Conservation (phyloP, 305 asterid genomes). For the Fraxinus ornus region DNA sequence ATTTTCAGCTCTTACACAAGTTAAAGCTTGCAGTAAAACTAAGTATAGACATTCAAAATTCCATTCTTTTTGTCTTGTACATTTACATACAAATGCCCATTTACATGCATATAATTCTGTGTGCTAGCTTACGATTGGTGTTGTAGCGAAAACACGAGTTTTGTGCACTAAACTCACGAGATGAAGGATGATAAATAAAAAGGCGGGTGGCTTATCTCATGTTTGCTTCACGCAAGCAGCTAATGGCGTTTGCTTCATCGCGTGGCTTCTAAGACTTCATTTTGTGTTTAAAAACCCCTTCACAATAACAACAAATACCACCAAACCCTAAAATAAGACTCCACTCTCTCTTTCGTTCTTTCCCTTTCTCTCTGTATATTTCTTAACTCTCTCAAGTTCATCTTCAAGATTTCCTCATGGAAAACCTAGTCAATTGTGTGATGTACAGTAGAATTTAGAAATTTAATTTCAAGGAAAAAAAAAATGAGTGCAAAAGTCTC, state of each 20-base stretch:
- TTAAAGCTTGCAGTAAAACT: conserved; percentile 41
- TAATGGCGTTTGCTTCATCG: conserved; percentile 84
- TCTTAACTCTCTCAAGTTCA: not conserved
- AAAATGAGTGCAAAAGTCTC: conserved; percentile 31
- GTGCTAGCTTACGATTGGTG: not conserved
- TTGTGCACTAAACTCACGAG: conserved; percentile 67
- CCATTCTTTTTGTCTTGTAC: conserved; percentile 11
- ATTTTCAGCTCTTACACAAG: conserved; percentile 42
- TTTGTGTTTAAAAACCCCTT: conserved; percentile 33
- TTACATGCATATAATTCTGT: conserved; percentile 3
- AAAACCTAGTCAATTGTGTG: conserved; percentile 25
- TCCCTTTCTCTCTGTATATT: not conserved
- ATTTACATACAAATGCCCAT: not conserved
- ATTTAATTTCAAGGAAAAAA: not conserved
- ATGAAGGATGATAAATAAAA: conserved; percentile 47
- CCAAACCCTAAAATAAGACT: conserved; percentile 33
- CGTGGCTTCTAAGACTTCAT: conserved; percentile 79
- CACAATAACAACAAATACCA: conserved; percentile 23
- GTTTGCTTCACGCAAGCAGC: conserved; percentile 98
- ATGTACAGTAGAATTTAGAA: not conserved
- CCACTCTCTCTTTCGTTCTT: not conserved
- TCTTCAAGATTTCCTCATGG: not conserved
- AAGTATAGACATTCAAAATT: not conserved
- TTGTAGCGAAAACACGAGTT: conserved; percentile 43
- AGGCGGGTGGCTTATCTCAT: conserved; percentile 77